Evolutionary conservation across 441 rosid species (phyloP).

Genomic region (Pelargonium fulgidum): DNA sequence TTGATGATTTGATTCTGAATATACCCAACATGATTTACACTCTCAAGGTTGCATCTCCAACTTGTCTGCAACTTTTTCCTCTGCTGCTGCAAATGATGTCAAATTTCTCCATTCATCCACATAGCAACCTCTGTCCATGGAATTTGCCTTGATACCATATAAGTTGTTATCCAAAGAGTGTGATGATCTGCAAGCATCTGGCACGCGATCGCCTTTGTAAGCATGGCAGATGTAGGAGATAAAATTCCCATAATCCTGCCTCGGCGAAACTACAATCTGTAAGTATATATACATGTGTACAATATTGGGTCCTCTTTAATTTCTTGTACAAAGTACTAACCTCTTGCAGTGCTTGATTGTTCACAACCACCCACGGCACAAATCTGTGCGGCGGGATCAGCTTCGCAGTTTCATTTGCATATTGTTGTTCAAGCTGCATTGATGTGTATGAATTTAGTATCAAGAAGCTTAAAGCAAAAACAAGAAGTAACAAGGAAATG

Average conservation of each 20-base stretch:
- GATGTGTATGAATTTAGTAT: not conserved
- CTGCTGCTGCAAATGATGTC: not conserved
- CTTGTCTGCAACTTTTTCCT: not conserved
- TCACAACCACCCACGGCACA: conserved; percentile 27
- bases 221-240: conserved; percentile 22
- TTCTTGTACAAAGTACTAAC: conserved; percentile 7
- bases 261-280: not conserved
- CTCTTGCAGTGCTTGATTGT: conserved; percentile 24
- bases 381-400: conserved; percentile 24
- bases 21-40: too few species aligned
- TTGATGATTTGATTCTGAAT: too few species aligned
- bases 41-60: not conserved
- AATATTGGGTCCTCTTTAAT: not conserved
- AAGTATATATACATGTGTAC: not conserved
- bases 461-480: not conserved
- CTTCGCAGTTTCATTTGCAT: conserved; percentile 18
- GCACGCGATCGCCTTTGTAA: conserved; percentile 14
- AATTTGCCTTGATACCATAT: not conserved
- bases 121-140: conserved; percentile 11
- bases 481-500: not conserved
- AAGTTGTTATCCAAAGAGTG: not conserved
- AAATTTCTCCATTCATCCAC: conserved; percentile 4
- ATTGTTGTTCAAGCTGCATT: conserved; percentile 20
- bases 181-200: conserved; percentile 17
- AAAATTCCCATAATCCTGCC: conserved; percentile 25